Base-by-base conservation (phyloP, 2,329 filamentous ascomycete species). In the Cladosporium phlei region DNA sequence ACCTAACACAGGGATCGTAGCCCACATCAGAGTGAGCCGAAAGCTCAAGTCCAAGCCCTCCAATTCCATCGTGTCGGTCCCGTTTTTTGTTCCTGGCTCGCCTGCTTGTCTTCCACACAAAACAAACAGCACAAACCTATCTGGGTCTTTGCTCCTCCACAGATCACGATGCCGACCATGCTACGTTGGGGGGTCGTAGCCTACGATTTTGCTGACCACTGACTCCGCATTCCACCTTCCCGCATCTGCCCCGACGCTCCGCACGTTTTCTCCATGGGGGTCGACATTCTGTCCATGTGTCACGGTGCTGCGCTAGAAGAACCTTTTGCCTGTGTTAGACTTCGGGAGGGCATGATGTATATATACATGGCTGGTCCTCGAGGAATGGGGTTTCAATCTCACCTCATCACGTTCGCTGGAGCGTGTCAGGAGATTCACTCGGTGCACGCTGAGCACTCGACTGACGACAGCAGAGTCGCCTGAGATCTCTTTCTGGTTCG, bases 261-360 rank as follows among this genome's bases (percentile, higher is more conserved):
- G 22, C 35, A 38, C n/a, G 9, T 12, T 4, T 17, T 22, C 27
- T 25, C n/a, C 21, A 21, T 38, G 35, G 35, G 35, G 35, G 21
- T 38, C 35, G 21, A 22, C 35, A 38, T 38, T 14, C 27, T 38
- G 10, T 38, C 35, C 27, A 16, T 38, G 35, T 38, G 35, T 38
- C 35, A 38, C 27, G 22, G 35, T 38, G 27, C 22, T 12, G 35
- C 22, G 35, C 35, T 38, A 22, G 16, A 38, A 38, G 21, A 7
- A 25, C 12, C 35, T 16, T 22, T 38, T 25, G 33, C 20, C 12
- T 14, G 35, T 24, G 22, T 16, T 22, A 27, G 24, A 38, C 14
- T 22, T 24, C n/a, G n/a, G n/a, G n/a, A n/a, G n/a, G n/a, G 22
- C n/a, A 16, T 6, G 14, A 14, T 5, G 14, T 22, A 38, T 38